Evolutionary conservation across 1,284 basidiomycete genomes (phyloP), one percentile per base, ranked within the genome.

Genomic region (Ceratobasidium sp.): DNA sequence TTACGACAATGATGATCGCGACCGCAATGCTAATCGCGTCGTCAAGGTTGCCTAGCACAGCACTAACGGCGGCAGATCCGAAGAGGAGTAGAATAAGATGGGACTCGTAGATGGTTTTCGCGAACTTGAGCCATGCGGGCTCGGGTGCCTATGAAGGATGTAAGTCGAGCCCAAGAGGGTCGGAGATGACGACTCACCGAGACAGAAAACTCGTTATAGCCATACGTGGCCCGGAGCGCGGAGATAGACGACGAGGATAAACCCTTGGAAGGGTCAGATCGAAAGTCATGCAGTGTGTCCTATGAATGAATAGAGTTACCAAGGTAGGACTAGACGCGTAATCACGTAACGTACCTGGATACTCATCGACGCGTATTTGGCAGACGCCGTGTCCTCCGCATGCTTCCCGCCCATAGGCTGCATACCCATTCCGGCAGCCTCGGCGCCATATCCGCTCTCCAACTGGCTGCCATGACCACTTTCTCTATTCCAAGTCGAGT

Each of bases 131-230:
- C 78, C 92, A 87, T 3, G 94, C 85, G 1, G 94, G 93, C 83
- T 98, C 96, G 0, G 94, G 92, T 0, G 93, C 87, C 0, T 91
- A 49, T 3, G 28, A 40, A 58, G 18, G 23, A 18, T 2, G 46
- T 44, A 12, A 64, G 49, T n/a, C 2, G 49, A 18, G 39, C 4
- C n/a, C 10, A 23, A 10, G 28, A 53, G 26, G 4, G 4, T 13
- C 15, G 9, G 23, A 18, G n/a, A 1, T 13, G n/a, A 61, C 23
- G 10, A 56, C 73, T 15, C 10, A 76, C 73, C 73, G 73, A 90
- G n/a, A 98, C 95, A 1, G 94, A 91, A 83, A 99, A 98, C 85
- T 99, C 97, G 86, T 99, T 99, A 84, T 95, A 95, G 1, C 96
- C 96, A 81, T 95, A 91, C 4, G 87, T 87, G 40, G 89, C 88